Base-by-base conservation (phyloP, 2,329 filamentous ascomycete genomes). In the Rhynchosporium secalis region DNA sequence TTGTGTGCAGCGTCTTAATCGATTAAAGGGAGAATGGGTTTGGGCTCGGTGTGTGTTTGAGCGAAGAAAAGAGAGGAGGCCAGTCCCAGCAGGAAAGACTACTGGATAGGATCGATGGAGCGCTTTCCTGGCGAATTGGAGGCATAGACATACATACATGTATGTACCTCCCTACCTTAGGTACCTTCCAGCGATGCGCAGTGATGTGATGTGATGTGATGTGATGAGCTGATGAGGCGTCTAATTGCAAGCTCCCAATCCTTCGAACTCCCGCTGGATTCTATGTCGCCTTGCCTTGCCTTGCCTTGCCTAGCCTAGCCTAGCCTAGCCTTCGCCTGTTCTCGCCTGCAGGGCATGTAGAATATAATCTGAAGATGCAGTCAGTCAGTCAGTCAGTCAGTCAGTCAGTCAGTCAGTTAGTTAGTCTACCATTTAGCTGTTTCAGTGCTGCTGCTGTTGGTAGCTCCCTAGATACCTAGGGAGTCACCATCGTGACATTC, bases 1-100 rank as follows among this genome's bases (percentile, higher is more conserved):
- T 55, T 40, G 36, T 43, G 20, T 55, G 51, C 51, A 43, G 51
- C 51, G 51, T 38, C 7, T 9, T 43, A 55, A 26, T 10, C 51
- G 51, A 26, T 13, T 55, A 29, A 1, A 55, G 13, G 20, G 20
- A 20, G 20, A 20, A 20, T 1, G 20, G 20, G 20, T 38, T 38
- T 51, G 20, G 48, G 48, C 31, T 33, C 48, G 20, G 36, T 38
- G 8, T 31, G 20, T 52, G 31, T 52, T 31, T 38, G 31, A 3
- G 26, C 6, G 31, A 31, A 51, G 28, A 51, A 28, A 12, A 48
- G 46, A 48, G 29, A 31, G 36, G 47, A 51, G 47, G 47, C 20
- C 20, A 20, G 20, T 20, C 20, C 20, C 20, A 20, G 20, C 20
- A 20, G 20, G 20, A 20, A 20, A 20, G 20, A 20, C 1, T 20